phyloP scores from a whole-genome alignment of 2,329 filamentous ascomycete genomes.

The Stagonosporopsis chrysanthemi region DNA sequence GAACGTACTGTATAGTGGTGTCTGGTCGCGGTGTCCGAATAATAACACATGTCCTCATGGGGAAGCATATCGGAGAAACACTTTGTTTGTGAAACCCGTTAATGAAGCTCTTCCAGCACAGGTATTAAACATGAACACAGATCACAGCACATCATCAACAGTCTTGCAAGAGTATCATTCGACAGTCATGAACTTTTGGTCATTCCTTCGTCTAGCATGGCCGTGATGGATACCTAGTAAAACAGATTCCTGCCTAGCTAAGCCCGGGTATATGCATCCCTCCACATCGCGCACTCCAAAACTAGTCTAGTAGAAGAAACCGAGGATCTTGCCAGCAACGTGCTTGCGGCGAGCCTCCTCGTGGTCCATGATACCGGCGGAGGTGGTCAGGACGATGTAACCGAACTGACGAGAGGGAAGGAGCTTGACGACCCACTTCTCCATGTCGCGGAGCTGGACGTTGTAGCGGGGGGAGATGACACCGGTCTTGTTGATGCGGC shows the following conservation, averaged over 20 bases:
- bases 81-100: neutral
- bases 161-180: neutral
- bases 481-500: slow-evolving; percentile 98
- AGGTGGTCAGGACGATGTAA: slow-evolving; percentile 98
- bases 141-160: neutral
- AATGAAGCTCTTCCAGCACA: too few relatives aligned
- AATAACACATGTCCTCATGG: neutral
- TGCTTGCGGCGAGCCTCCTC: slow-evolving; percentile 99
- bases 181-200: slow-evolving; percentile 37
- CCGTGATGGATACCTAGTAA: slow-evolving; percentile 38
- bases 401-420: slow-evolving; percentile 99
- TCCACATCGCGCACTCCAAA: slow-evolving; percentile 27
- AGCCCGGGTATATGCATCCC: slow-evolving; percentile 43
- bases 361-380: slow-evolving; percentile 99
- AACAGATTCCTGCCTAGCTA: slow-evolving; percentile 32
- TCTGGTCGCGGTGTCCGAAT: neutral
- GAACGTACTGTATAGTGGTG: neutral
- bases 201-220: slow-evolving; percentile 42
- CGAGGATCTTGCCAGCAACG: slow-evolving; percentile 98
- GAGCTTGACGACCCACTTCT: slow-evolving; percentile 99
- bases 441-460: slow-evolving; percentile 94
- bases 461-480: slow-evolving; percentile 99
- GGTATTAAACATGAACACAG: neutral
- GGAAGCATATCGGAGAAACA: neutral
- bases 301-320: slow-evolving; percentile 91